phyloP scores from a whole-genome alignment of 2,329 filamentous ascomycete species.

The Calonectria leucothoes region DNA sequence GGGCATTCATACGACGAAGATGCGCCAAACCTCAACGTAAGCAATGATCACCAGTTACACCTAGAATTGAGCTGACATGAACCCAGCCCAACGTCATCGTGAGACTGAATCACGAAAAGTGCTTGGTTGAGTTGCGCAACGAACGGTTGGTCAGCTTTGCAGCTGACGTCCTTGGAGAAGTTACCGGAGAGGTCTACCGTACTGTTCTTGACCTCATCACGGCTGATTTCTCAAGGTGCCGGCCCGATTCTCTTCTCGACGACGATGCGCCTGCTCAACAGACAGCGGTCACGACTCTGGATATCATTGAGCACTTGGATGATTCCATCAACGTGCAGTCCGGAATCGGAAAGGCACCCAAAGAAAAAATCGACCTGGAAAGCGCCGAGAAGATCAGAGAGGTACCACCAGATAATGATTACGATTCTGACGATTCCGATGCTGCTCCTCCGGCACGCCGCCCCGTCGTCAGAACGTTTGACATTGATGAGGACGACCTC shows the following conservation, averaged over 20 bases:
- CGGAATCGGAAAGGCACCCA: constrained; percentile 68
- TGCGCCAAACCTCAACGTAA: constrained; percentile 64
- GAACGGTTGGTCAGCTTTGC: constrained; percentile 80
- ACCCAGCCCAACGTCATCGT: constrained; percentile 77
- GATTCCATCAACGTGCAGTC: constrained; percentile 63
- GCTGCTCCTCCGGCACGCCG: constrained; percentile 39
- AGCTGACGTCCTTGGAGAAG: constrained; percentile 75
- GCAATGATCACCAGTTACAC: constrained; percentile 37
- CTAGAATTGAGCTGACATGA: constrained; percentile 41
- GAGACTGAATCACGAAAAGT: constrained; percentile 87
- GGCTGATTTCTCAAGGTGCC: constrained; percentile 74
- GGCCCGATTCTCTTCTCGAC: constrained; percentile 61
- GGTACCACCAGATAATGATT: constrained; percentile 47
- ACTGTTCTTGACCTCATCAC: constrained; percentile 79
- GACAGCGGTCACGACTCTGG: constrained; percentile 61
- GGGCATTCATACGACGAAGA: constrained; percentile 49
- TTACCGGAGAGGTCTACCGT: constrained; percentile 82
- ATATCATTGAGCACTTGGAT: constrained; percentile 67
- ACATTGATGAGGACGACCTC: constrained; percentile 48
- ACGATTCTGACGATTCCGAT: constrained; percentile 51
- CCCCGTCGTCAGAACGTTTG: constrained; percentile 22
- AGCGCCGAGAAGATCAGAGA: constrained; percentile 62
- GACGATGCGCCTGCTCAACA: constrained; percentile 46
- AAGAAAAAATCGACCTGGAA: constrained; percentile 58
- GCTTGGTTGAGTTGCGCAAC: constrained; percentile 84